A percentile compares a stretch with the other conserved stretches of the same genome.
These are phyloP conservation scores for Coccomyxa sp. DNA, from an alignment of 139 green algal species.

Conservation along the genomic window DNA sequence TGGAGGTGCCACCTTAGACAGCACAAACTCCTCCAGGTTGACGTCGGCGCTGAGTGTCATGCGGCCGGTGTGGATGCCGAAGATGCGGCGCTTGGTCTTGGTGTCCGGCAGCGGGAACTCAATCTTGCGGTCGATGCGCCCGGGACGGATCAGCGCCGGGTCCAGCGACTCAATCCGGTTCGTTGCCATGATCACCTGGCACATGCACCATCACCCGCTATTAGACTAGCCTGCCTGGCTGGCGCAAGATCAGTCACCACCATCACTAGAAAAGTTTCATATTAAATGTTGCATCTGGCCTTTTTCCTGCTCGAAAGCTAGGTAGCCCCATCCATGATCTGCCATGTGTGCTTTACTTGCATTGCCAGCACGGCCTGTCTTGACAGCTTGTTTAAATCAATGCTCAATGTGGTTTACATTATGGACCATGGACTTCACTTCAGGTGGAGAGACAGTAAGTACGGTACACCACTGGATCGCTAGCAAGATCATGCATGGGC, in stretches of 20 bases:
- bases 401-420: no score
- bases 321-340: no score
- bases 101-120: conserved; percentile 98
- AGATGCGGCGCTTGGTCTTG: conserved; percentile 99
- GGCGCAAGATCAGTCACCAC: neutral
- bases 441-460: no score
- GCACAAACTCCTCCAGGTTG: conserved; percentile 97
- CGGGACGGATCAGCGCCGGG: conserved; percentile 93
- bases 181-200: conserved; percentile 96
- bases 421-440: no score
- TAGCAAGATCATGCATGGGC: no score
- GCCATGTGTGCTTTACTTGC: no score
- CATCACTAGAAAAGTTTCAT: neutral
- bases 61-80: conserved; percentile 80
- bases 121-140: conserved; percentile 93
- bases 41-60: conserved; percentile 96
- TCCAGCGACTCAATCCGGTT: conserved; percentile 98
- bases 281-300: no score
- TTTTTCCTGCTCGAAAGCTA: no score
- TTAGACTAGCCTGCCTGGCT: neutral
- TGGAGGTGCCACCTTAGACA: conserved; percentile 37
- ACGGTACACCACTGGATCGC: no score
- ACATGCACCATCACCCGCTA: neutral
- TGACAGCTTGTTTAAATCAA: no score
- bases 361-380: no score